Percentiles rank a stretch among this genome's conserved stretches.
Evolutionary conservation across 1,139 yeast genomes (phyloP).

Genomic region (Nakaseomyces uthaithaninus): DNA sequence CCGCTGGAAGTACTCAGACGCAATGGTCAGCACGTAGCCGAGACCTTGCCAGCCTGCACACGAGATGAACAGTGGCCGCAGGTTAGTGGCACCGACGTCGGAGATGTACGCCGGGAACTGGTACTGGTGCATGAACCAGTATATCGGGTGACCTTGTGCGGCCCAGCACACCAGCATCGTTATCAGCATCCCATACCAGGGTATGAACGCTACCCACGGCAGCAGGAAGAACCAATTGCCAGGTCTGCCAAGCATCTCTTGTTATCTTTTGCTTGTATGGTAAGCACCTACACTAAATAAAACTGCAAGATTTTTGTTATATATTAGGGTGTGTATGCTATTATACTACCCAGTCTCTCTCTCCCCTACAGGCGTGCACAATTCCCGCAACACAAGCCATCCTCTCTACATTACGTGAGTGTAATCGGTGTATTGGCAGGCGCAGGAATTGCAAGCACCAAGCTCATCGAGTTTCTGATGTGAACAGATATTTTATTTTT

Average conservation of each 20-base stretch:
- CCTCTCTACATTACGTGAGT: too few species aligned
- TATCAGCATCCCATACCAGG: constrained; percentile 75
- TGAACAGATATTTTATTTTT: too few species aligned
- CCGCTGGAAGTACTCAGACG: constrained; percentile 31
- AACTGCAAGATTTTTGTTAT: background rate
- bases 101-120: constrained; percentile 67
- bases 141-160: constrained; percentile 67
- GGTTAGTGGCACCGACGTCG: constrained; percentile 75
- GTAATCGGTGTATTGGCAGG: too few species aligned
- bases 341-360: too few species aligned
- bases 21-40: constrained; percentile 58
- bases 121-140: constrained; percentile 44
- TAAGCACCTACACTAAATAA: background rate
- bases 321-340: too few species aligned
- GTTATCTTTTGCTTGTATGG: background rate
- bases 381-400: too few species aligned
- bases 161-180: constrained; percentile 68
- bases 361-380: too few species aligned
- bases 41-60: constrained; percentile 74
- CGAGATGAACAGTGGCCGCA: constrained; percentile 74
- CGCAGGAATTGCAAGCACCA: too few species aligned
- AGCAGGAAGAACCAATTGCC: constrained; percentile 38
- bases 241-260: constrained; percentile 17
- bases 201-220: constrained; percentile 48
- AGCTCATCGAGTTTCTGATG: too few species aligned